Conservation (phyloP, 805 yeast genomes). For the Teunomyces gatunensis region DNA sequence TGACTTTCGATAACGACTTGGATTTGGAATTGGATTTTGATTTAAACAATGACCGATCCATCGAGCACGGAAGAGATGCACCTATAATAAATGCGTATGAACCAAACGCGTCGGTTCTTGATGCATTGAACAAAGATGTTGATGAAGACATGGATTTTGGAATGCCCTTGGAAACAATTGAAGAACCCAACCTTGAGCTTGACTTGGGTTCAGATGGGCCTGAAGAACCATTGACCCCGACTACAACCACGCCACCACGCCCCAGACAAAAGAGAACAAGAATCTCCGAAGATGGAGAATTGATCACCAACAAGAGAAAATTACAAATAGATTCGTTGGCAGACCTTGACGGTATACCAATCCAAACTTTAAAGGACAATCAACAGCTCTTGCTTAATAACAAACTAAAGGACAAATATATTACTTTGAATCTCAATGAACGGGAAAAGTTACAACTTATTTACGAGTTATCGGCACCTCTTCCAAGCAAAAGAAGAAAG, state of each 20-base stretch:
- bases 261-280: slow-evolving; percentile 30
- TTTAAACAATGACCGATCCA: slow-evolving; percentile 37
- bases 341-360: slow-evolving; percentile 45
- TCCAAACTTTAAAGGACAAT: slow-evolving; percentile 29
- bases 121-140: slow-evolving; percentile 16
- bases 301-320: slow-evolving; percentile 47
- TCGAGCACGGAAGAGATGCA: slow-evolving; percentile 54
- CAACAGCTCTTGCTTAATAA: slow-evolving; percentile 24
- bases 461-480: slow-evolving; percentile 32
- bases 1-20: slow-evolving; percentile 12
- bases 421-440: slow-evolving; percentile 27
- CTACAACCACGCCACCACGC: slow-evolving; percentile 20
- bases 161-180: slow-evolving; percentile 40
- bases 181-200: slow-evolving; percentile 13
- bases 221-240: slow-evolving; percentile 27
- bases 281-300: slow-evolving; percentile 39
- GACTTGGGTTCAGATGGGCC: slow-evolving; percentile 10
- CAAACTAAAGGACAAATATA: slow-evolving; percentile 14
- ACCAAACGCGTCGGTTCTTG: slow-evolving; percentile 23
- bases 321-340: slow-evolving; percentile 44
- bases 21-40: slow-evolving; percentile 42
- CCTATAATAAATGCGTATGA: slow-evolving; percentile 15
- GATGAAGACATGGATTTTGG: slow-evolving; percentile 29
- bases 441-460: slow-evolving; percentile 34
- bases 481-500: slow-evolving; percentile 21